Base-by-base conservation (phyloP, 2,329 filamentous ascomycete species). In the Alternaria solani region DNA sequence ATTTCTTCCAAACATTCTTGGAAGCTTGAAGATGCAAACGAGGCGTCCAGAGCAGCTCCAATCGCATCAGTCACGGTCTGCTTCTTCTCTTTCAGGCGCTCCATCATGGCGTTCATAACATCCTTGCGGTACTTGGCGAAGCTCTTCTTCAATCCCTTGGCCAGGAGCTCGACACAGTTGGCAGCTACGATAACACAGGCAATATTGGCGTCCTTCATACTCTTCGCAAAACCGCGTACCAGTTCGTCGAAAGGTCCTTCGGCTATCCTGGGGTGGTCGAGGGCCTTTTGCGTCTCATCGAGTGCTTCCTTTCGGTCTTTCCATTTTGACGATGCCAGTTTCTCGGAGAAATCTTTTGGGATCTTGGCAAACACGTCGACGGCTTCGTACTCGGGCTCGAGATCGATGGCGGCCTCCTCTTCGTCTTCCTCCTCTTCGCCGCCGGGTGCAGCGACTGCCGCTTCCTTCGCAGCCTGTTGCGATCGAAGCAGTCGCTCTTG, bases 141-240 rank as follows among this genome's bases (percentile, higher is more conserved):
- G 25, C 85, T 81, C 70, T 87, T 89, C 44, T 92, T 89, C 62
- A 99, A 77, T 49, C 95, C 95, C 72, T 92, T 95, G 46, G 94
- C 94, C 26, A 99, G 82, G 28, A 91, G 86, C 72, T 98, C 94
- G 34, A 97, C 91, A 79, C 94, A 97, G 71, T 96, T 94, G 3
- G 94, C 95, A 6, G 96, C 94, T 65, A 95, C 90, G 2, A 91
- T 95, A 20, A 97, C 95, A 49, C 98, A 95, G 5, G 92, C 91
- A 68, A 99, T 91, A 75, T 99, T 99, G 70, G 96, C 95, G 70
- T 99, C 96, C 79, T 99, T 99, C 95, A 99, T 99, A 70, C 88
- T 93, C 80, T 98, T 99, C 44, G 95, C 94, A 55, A 98, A 85
- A 4, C 88, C 90, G 62, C 92, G 87, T 57, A 92, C 88, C 67